Evolutionary conservation across 2,329 filamentous ascomycete genomes (phyloP).

Genomic region (Fusarium sp.): DNA sequence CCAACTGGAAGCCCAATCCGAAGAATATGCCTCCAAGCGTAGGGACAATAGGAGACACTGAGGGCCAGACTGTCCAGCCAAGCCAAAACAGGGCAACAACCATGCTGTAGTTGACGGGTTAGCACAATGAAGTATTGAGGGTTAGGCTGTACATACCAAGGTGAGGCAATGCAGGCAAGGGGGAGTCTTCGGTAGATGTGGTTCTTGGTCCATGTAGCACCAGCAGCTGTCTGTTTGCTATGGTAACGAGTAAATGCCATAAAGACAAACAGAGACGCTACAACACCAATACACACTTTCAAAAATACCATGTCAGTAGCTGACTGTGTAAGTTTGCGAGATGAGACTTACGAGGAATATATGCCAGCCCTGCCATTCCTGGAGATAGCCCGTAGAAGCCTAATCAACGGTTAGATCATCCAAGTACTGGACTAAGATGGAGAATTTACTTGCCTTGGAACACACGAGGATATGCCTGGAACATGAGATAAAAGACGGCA

Average conservation of each 20-base stretch:
- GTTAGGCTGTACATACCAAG: conserved; percentile 60
- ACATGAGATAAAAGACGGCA: conserved; percentile 63
- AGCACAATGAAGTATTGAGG: not conserved
- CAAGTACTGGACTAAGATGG: not conserved
- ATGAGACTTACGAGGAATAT: conserved; percentile 56
- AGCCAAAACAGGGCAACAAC: conserved; percentile 70
- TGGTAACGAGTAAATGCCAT: conserved; percentile 46
- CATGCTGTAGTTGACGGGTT: conserved; percentile 51
- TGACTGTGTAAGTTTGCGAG: not conserved
- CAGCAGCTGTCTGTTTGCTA: conserved; percentile 40
- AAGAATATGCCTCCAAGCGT: conserved; percentile 58
- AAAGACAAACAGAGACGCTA: conserved; percentile 42
- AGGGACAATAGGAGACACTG: conserved; percentile 49
- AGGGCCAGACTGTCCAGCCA: conserved; percentile 64
- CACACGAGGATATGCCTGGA: conserved; percentile 63
- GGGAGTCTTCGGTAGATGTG: conserved; percentile 53
- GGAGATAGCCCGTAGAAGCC: conserved; percentile 57
- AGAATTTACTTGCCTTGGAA: conserved; percentile 49
- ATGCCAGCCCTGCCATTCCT: conserved; percentile 59
- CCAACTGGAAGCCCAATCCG: conserved; percentile 49
- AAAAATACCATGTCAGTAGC: not conserved
- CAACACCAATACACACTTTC: conserved; percentile 45
- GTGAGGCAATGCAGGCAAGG: conserved; percentile 67
- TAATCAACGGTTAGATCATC: conserved; percentile 16
- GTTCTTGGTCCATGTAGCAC: conserved; percentile 47